phyloP scores from a whole-genome alignment of 2,329 filamentous ascomycete genomes.

The Pseudogymnoascus sp. region DNA sequence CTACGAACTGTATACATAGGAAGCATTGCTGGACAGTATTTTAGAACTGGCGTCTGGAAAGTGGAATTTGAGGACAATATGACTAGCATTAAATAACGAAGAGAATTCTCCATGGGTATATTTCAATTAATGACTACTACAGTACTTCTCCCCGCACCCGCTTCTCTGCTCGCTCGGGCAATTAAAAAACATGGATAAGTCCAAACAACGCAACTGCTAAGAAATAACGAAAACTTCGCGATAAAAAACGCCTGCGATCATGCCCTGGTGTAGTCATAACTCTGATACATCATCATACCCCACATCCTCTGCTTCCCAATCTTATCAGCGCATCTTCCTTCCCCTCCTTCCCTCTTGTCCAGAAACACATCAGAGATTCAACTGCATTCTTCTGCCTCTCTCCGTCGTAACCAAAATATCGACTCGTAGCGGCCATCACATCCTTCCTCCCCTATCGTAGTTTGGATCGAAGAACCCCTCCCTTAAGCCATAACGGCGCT shows the following conservation, averaged over 20 bases:
- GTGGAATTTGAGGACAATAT: neutral
- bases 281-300: neutral
- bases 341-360: neutral
- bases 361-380: neutral
- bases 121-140: slow-evolving; percentile 2
- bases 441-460: neutral
- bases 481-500: slow-evolving; percentile 12
- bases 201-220: slow-evolving; percentile 4
- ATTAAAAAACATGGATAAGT: neutral
- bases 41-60: neutral
- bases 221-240: slow-evolving; percentile 6
- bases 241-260: slow-evolving; percentile 1
- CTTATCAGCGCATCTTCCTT: neutral
- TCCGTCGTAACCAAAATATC: neutral
- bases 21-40: neutral
- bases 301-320: neutral
- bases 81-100: neutral
- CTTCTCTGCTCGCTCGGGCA: neutral
- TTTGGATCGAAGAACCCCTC: neutral
- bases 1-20: neutral
- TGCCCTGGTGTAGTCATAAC: slow-evolving; percentile 6
- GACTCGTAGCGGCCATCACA: neutral
- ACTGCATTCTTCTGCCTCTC: neutral
- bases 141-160: neutral
- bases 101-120: neutral